A percentile compares a stretch with the other conserved stretches of the same genome.
phyloP scores from a whole-genome alignment of 129 eudicot genomes.

The Helichrysum umbraculigerum region DNA sequence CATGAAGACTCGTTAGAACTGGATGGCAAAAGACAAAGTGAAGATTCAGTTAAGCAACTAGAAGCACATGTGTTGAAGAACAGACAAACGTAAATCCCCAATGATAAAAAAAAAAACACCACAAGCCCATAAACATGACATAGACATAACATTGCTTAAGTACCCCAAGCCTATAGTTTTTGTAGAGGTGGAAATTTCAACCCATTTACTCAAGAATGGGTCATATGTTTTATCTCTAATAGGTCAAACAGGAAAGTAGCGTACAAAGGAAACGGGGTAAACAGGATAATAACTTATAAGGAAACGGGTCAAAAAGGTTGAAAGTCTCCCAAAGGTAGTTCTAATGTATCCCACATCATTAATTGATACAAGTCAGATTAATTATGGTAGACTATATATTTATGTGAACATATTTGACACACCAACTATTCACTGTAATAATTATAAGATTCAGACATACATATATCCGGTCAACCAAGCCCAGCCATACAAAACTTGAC shows the following conservation, averaged over 20 bases:
- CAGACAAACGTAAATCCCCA: neutral
- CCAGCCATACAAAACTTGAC: neutral
- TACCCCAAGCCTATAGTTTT: neutral
- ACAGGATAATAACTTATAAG: neutral
- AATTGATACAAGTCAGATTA: neutral
- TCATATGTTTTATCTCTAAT: neutral
- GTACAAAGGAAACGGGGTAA: neutral
- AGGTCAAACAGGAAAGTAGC: neutral
- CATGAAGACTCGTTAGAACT: slow-evolving; percentile 81
- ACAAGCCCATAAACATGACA: neutral
- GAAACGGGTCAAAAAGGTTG: neutral
- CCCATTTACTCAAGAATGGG: neutral
- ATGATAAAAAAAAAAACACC: neutral
- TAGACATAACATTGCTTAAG: neutral
- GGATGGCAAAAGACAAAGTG: slow-evolving; percentile 10
- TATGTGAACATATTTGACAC: neutral
- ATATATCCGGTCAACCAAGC: neutral
- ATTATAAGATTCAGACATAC: neutral
- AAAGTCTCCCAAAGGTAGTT: slow-evolving; percentile 14
- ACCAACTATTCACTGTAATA: neutral
- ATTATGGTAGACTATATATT: neutral
- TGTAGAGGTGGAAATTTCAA: neutral
- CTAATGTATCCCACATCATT: neutral
- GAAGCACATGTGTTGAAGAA: neutral
- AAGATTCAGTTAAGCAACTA: slow-evolving; percentile 13